Base-by-base conservation (phyloP, 352 stramenopile species). In the Globisporangium takayamanum region DNA sequence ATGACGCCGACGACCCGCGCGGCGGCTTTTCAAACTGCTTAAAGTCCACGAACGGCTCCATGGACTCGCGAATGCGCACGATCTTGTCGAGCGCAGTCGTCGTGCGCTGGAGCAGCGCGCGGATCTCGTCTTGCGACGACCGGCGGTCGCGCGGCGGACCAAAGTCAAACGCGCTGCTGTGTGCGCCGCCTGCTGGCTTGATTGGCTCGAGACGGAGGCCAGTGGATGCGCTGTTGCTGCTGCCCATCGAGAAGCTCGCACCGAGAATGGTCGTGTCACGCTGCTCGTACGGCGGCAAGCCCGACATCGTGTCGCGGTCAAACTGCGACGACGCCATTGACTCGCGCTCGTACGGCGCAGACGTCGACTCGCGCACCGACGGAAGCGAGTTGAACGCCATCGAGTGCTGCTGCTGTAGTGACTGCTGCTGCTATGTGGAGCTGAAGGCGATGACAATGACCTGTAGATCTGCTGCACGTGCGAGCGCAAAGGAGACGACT, bases 11-110 rank as follows among this genome's bases (percentile, higher is more conserved):
- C 3, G 63, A 59, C 8, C 59, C 60, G 25, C 64, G 64, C 52
- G 65, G 28, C 28, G 71, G 68, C 59, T 76, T 85, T 52, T 85
- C 73, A 59, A 90, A 92, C 62, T 92, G 80, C 56, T 81, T 79
- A 53, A 92, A 92, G 62, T 92, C 83, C 33, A 92, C 80, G 18
- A 88, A 64, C 20, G 76, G 69, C 65, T 92, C 83, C 83, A 92
- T 90, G 41, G 80, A 90, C 66, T 92, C 78, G 51, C 83, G 80
- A 55, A 92, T 92, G 56, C 73, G 80, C 62, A 92, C 83, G 61
- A 92, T 92, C 53, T 87, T 88, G 68, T 90, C 77, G 56, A 92
- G 73, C 33, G 83, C 83, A 28, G 62, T 67, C 20, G 71, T 89
- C 18, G 83, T 92, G 39, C 80, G 80, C 55, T 76, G 66, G 50